Conservation (phyloP, 2,329 filamentous ascomycete species). For the Penicillium oxalicum region DNA sequence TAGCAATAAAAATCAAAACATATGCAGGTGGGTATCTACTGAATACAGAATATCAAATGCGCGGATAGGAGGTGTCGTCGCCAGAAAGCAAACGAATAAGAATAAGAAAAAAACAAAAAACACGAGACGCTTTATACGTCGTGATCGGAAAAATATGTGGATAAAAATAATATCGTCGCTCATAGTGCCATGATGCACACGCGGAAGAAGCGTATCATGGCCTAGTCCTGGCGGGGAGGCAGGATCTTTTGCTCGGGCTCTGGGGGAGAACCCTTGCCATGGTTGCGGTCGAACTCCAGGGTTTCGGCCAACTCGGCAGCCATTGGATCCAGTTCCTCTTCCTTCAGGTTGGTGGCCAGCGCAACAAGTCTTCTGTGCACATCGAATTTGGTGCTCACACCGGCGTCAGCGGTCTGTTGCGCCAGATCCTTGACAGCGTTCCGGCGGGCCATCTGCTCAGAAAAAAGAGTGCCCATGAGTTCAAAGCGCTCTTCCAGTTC, state of each 20-base stretch:
- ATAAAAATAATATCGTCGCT: too few relatives aligned
- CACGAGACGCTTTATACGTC: background rate
- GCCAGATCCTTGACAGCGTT: constrained; percentile 37
- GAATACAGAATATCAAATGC: too few relatives aligned
- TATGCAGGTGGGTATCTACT: too few relatives aligned
- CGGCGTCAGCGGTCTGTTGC: constrained; percentile 42
- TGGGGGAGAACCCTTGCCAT: constrained; percentile 31
- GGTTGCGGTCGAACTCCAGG: constrained; percentile 40
- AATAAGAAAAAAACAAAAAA: too few relatives aligned
- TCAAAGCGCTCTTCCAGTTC: constrained; percentile 29
- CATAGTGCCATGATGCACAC: too few relatives aligned
- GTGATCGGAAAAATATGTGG: background rate
- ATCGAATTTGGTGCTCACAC: constrained; percentile 42
- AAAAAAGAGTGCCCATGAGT: constrained; percentile 27
- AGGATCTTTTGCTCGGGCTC: constrained; percentile 23
- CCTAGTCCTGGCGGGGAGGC: constrained; percentile 20
- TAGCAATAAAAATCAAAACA: too few relatives aligned
- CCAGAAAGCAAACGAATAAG: too few relatives aligned
- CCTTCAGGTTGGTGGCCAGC: constrained; percentile 43
- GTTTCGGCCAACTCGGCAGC: constrained; percentile 42
- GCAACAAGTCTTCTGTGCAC: constrained; percentile 44
- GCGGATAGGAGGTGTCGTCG: too few relatives aligned
- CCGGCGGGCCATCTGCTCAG: constrained; percentile 31
- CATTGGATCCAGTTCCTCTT: constrained; percentile 45
- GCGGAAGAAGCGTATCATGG: constrained; percentile 19